Percentiles rank a stretch among this genome's conserved stretches.
These are phyloP conservation scores for Zymoseptoria ardabiliae DNA, from an alignment of 2,329 filamentous ascomycete genomes.

Conservation along the genomic window DNA sequence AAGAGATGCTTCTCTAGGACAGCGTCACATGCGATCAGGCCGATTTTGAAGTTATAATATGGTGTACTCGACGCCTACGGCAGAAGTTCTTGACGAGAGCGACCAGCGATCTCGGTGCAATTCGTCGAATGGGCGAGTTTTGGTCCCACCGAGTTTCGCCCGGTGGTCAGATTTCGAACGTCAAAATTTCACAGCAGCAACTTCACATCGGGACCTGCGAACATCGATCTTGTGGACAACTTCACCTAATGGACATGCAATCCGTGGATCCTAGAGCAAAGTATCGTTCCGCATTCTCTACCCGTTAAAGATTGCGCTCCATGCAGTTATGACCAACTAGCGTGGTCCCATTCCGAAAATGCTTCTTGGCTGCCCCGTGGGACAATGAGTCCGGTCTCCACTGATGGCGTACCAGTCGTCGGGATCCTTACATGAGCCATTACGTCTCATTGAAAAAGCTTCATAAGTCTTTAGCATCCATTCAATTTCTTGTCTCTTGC, in stretches of 20 bases:
- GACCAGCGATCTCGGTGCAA: no score
- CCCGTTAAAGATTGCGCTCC: not conserved
- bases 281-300: not conserved
- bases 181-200: not conserved
- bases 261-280: not conserved
- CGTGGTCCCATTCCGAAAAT: not conserved
- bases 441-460: not conserved
- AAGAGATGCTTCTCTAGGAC: not conserved
- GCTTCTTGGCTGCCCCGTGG: not conserved
- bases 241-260: not conserved
- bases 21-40: not conserved
- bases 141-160: not conserved
- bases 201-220: not conserved
- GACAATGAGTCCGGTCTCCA: not conserved
- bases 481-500: not conserved
- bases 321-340: not conserved
- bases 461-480: not conserved
- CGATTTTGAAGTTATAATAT: no score
- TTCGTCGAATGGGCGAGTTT: not conserved
- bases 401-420: not conserved
- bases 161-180: not conserved
- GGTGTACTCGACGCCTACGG: no score
- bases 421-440: not conserved
- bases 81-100: no score
- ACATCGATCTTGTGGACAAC: not conserved